Evolutionary conservation across 495 filamentous ascomycete genomes (phyloP), one percentile per base, ranked within the genome.

Genomic region (Penicillium egyptiacum): DNA sequence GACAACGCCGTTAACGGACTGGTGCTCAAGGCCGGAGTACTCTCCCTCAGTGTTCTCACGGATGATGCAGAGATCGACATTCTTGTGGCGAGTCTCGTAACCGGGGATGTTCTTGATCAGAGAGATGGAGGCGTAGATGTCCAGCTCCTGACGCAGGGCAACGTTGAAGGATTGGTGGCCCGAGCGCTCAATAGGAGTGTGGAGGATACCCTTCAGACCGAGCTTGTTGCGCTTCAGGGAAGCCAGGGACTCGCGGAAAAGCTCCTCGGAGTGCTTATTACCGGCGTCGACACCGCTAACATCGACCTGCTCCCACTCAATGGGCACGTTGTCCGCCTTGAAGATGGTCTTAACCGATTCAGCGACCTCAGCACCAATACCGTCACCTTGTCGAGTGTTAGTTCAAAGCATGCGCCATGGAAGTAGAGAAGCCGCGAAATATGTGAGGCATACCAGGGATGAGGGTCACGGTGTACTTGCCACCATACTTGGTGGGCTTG

Each of bases 121-220:
- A 59, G 91, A 91, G 70, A 98, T 92, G 44, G 93, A 97, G 69
- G 94, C 94, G 74, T 98, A 98, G 78, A 98, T 98, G 77, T 98
- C 94, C 67, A 98, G 90, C 75, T 97, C 94, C 80, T 98, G 94
- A 62, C 94, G 90, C 69, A 98, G 85, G 65, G 94, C 94, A 64
- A 98, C 94, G 76, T 98, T 98, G 91, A 98, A 98, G 56, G 91
- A 96, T 76, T 96, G 91, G 82, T 98, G 94, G 62, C 94, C 94
- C 37, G 94, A 96, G 59, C 95, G 88, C 79, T 92, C 91, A 63
- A 98, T 89, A 45, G 94, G 94, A 37, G 94, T 98, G 80, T 96
- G 91, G 19, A 98, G 84, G 72, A 98, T 98, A 74, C 86, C 86
- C 81, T 98, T 98, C 56, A 98, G 81, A 55, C 92, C 94, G 58